These are phyloP conservation scores for Oidiodendron maius DNA, from an alignment of 495 filamentous ascomycete species.

Conservation along the genomic window DNA sequence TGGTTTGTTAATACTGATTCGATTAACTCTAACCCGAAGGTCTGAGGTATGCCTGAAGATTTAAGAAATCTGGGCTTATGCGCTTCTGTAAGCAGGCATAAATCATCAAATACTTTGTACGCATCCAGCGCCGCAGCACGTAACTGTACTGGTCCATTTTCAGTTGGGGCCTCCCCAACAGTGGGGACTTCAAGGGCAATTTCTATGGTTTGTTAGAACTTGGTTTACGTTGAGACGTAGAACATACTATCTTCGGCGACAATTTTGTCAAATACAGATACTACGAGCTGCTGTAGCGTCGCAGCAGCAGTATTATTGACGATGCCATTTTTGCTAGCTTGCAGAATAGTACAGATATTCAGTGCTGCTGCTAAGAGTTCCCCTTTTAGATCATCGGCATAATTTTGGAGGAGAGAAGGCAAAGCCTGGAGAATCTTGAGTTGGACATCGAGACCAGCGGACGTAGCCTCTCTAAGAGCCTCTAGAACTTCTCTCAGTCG, in stretches of 20 bases:
- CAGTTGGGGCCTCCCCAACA: conserved; percentile 55
- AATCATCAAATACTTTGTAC: conserved; percentile 77
- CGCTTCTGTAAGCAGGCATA: conserved; percentile 81
- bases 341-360: conserved; percentile 84
- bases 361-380: conserved; percentile 75
- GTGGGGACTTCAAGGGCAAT: conserved; percentile 43
- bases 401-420: conserved; percentile 88
- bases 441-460: conserved; percentile 77
- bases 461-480: conserved; percentile 75
- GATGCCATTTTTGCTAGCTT: conserved; percentile 82
- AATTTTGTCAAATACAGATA: conserved; percentile 89
- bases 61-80: conserved; percentile 74
- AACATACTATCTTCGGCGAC: conserved; percentile 67
- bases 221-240: background rate
- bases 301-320: conserved; percentile 94
- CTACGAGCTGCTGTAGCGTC: conserved; percentile 89
- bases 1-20: conserved; percentile 85
- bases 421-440: conserved; percentile 93
- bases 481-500: conserved; percentile 78
- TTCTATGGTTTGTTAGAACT: conserved; percentile 21
- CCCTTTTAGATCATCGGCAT: conserved; percentile 72
- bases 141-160: conserved; percentile 57
- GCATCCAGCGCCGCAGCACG: conserved; percentile 80
- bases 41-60: conserved; percentile 67
- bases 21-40: conserved; percentile 84